These are phyloP conservation scores for Trichosporon sp. DNA, from an alignment of 1,284 basidiomycete genomes.

Conservation along the genomic window DNA sequence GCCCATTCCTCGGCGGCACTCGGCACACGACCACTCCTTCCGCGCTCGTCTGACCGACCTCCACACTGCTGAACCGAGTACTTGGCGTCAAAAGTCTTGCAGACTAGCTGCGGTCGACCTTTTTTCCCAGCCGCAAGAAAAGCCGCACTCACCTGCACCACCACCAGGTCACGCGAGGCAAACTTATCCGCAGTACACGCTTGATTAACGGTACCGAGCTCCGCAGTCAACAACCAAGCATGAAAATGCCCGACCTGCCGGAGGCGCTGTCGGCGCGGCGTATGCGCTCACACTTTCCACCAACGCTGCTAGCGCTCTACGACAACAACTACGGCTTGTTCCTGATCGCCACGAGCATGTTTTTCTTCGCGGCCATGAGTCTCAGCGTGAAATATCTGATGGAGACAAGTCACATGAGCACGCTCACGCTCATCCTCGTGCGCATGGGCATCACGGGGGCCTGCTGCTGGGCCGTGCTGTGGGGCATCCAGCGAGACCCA, in stretches of 20 bases:
- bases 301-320: slow-evolving; percentile 19
- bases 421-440: slow-evolving; percentile 36
- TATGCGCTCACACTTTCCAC: slow-evolving; percentile 10
- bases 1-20: no score
- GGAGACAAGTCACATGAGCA: slow-evolving; percentile 33
- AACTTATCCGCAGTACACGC: no score
- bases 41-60: background rate
- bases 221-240: no score
- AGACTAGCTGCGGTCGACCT: background rate
- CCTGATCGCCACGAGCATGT: slow-evolving; percentile 57
- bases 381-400: slow-evolving; percentile 48
- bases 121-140: background rate
- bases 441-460: slow-evolving; percentile 50
- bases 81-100: background rate
- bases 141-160: background rate
- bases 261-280: background rate
- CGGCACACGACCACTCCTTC: background rate
- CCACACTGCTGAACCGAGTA: background rate
- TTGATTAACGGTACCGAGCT: no score
- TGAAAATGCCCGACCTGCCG: background rate
- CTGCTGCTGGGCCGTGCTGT: slow-evolving; percentile 52
- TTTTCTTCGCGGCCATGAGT: slow-evolving; percentile 60
- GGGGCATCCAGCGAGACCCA: slow-evolving; percentile 51
- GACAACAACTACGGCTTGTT: slow-evolving; percentile 58
- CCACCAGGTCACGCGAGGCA: no score